phyloP scores from a whole-genome alignment of 129 eudicot species.

The Heracleum sosnowskyi region DNA sequence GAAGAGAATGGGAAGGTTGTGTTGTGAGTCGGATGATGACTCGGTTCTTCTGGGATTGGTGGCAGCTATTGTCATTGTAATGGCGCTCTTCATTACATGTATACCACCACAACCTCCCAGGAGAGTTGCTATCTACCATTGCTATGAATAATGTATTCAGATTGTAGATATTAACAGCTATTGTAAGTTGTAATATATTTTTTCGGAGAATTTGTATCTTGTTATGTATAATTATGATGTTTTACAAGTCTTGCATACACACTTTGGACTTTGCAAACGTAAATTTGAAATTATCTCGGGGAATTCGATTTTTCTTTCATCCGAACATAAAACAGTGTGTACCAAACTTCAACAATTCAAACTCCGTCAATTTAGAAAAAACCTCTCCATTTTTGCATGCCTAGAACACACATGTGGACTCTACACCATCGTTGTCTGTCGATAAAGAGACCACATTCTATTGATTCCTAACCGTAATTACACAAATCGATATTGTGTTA shows the following conservation, averaged over 20 bases:
- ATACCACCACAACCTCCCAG: neutral
- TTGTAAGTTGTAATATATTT: neutral
- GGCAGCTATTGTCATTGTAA: neutral
- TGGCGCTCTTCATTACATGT: constrained; percentile 7
- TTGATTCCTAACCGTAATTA: neutral
- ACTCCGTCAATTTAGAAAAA: too few species aligned
- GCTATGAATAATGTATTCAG: neutral
- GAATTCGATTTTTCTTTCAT: too few species aligned
- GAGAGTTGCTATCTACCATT: constrained; percentile 5
- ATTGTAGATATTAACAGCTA: neutral
- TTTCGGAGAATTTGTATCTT: neutral
- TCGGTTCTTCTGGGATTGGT: constrained; percentile 3
- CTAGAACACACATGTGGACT: neutral
- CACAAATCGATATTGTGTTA: neutral
- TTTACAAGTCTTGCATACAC: neutral
- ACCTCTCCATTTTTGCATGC: neutral
- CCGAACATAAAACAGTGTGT: too few species aligned
- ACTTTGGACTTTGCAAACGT: neutral
- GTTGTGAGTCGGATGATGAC: neutral
- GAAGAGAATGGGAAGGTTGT: neutral
- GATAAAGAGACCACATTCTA: too few species aligned
- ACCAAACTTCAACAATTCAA: too few species aligned
- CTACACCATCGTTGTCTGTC: too few species aligned
- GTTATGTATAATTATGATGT: neutral
- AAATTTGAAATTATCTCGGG: too few species aligned